A percentile compares a stretch with the other conserved stretches of the same genome.
Evolutionary conservation across 1,284 basidiomycete genomes (phyloP).

Genomic region (Apiotrichum veenhuisii): DNA sequence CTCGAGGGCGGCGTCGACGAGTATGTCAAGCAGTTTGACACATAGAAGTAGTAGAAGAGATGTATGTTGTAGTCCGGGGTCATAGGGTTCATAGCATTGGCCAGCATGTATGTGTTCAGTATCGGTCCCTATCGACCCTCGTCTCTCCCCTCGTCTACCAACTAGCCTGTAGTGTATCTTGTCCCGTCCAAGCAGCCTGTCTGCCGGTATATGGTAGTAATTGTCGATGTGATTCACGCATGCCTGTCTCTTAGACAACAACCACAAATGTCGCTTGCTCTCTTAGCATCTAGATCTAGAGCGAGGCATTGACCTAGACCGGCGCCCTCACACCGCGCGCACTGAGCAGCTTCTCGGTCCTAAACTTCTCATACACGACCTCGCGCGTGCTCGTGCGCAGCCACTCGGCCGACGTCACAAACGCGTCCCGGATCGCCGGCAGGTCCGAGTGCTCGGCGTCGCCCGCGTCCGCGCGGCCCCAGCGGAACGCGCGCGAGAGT

Average conservation of each 20-base stretch:
- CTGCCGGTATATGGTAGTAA: no score
- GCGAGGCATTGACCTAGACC: background rate
- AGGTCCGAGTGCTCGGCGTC: conserved; percentile 34
- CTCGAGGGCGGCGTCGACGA: conserved; percentile 20
- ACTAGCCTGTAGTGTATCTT: no score
- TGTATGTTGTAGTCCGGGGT: no score
- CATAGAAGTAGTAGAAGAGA: background rate
- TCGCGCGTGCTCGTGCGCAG: conserved; percentile 36
- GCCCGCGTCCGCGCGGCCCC: conserved; percentile 37
- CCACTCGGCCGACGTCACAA: conserved; percentile 27
- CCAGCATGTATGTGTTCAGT: no score
- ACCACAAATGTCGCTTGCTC: no score
- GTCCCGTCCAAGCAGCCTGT: no score
- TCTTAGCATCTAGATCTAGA: no score
- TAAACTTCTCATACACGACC: conserved; percentile 42
- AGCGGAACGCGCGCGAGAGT: conserved; percentile 28
- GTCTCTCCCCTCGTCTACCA: no score
- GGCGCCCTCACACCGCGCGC: conserved; percentile 3
- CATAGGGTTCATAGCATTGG: no score
- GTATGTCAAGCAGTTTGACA: conserved; percentile 14
- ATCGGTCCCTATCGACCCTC: no score
- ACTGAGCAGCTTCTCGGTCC: conserved; percentile 38
- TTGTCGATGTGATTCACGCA: no score
- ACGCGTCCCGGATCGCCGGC: conserved; percentile 24
- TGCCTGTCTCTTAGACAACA: no score